Evolutionary conservation across 2,329 filamentous ascomycete genomes (phyloP), one percentile per base, ranked within the genome.

Genomic region (Stachybotrys chlorohalonatus): DNA sequence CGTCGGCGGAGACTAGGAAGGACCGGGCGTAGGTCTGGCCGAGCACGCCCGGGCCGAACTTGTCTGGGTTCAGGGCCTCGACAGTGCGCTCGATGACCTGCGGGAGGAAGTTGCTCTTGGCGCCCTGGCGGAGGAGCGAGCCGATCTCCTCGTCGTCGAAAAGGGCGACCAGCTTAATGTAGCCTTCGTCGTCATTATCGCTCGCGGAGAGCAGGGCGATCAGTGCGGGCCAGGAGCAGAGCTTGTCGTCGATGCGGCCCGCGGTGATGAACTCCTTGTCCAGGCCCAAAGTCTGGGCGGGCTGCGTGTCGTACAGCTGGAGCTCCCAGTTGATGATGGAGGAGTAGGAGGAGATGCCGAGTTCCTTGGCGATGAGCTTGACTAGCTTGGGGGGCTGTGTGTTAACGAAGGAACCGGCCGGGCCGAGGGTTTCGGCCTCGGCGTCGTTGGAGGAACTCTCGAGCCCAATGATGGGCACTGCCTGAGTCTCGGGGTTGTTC

Each of bases 61-160:
- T 62, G 24, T 74, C 68, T 1, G 80, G 74, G 57, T 86, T 82
- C 52, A 84, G 72, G 4, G 76, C 77, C 68, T 95, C 90, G 54
- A 90, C 82, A 54, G 91, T 84, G 57, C 93, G 88, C 73, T 95
- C 89, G 56, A 97, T 81, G 30, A 87, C 82, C 45, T 81, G 79
- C 47, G 90, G 87, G 55, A 97, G 80, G 75, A 96, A 95, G 75
- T 96, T 97, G 54, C 89, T 86, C 53, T 82, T 81, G 6, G 94
- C 94, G 57, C 94, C 94, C 73, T 97, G 93, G 54, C 93, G 88
- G 52, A 96, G 83, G 8, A 90, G 78, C 31, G 89, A 95, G 57
- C 94, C 94, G 57, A 99, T 95, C 71, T 99, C 94, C 71, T 99
- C 94, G 64, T 96, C 89, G 67, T 97, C 94, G 66, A 97, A 97